phyloP scores from a whole-genome alignment of 768 basidiomycete genomes.

The Pleurotus giganteus region DNA sequence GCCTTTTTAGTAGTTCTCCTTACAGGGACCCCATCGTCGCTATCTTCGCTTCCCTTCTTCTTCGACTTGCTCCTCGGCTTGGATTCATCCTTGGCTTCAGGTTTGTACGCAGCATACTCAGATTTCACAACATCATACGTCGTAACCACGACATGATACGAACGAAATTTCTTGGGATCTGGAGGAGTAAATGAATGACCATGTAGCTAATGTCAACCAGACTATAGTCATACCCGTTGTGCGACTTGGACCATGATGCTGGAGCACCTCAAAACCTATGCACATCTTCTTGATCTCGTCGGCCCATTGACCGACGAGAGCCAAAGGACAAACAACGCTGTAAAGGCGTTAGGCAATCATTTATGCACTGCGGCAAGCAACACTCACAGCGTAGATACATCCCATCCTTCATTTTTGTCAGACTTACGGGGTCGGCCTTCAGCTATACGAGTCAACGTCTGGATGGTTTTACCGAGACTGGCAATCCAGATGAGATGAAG shows the following conservation, averaged over 20 bases:
- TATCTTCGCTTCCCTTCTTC: constrained; percentile 33
- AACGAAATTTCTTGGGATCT: constrained; percentile 57
- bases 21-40: constrained; percentile 24
- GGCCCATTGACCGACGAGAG: constrained; percentile 90
- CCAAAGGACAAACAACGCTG: constrained; percentile 86
- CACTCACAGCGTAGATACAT: constrained; percentile 66
- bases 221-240: constrained; percentile 51
- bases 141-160: constrained; percentile 76
- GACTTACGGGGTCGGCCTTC: constrained; percentile 71
- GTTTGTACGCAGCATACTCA: constrained; percentile 60
- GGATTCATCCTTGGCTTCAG: constrained; percentile 50
- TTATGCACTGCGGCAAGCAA: not conserved
- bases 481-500: not conserved
- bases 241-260: constrained; percentile 81
- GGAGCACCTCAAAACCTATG: constrained; percentile 61
- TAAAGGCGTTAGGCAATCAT: constrained; percentile 4
- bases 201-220: not conserved
- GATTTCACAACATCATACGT: constrained; percentile 84
- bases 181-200: not conserved
- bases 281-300: constrained; percentile 78
- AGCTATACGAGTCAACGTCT: constrained; percentile 83
- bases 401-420: constrained; percentile 73
- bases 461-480: constrained; percentile 88
- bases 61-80: constrained; percentile 41
- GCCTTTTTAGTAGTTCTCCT: constrained; percentile 39